Conservation (phyloP, 495 filamentous ascomycete genomes). For the Xylaria grammica region DNA sequence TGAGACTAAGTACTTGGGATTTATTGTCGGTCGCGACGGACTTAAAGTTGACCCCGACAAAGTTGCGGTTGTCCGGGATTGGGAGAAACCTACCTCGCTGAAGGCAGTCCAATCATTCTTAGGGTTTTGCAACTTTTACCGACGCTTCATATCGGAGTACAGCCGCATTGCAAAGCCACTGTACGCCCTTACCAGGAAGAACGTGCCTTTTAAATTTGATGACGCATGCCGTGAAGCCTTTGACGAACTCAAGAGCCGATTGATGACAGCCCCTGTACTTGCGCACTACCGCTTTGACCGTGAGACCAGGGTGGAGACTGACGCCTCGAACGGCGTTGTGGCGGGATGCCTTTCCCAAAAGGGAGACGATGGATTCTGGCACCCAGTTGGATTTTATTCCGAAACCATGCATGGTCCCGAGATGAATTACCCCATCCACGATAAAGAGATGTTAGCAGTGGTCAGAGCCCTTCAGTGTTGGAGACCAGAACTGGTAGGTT, state of each 20-base stretch:
- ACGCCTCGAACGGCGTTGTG: neutral
- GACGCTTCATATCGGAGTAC: neutral
- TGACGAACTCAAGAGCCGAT: neutral
- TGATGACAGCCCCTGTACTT: neutral
- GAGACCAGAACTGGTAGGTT: neutral
- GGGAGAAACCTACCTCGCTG: neutral
- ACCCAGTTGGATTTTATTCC: neutral
- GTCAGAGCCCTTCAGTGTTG: neutral
- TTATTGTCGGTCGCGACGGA: neutral
- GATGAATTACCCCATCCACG: neutral
- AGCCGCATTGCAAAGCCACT: neutral
- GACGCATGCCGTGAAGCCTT: neutral
- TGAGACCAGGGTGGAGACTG: neutral
- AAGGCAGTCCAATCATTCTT: neutral
- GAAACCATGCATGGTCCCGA: neutral
- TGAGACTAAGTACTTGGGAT: no score
- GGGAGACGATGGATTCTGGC: neutral
- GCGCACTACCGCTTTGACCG: neutral
- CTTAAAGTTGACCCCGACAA: neutral
- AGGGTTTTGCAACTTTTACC: no score
- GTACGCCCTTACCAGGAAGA: no score
- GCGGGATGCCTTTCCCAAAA: neutral
- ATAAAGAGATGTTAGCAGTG: slow-evolving; percentile 3
- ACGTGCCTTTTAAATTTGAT: no score
- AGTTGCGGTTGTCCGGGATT: neutral